Base-by-base conservation (phyloP, 371 early-diverging fungal species). In the Mortierella sp. region DNA sequence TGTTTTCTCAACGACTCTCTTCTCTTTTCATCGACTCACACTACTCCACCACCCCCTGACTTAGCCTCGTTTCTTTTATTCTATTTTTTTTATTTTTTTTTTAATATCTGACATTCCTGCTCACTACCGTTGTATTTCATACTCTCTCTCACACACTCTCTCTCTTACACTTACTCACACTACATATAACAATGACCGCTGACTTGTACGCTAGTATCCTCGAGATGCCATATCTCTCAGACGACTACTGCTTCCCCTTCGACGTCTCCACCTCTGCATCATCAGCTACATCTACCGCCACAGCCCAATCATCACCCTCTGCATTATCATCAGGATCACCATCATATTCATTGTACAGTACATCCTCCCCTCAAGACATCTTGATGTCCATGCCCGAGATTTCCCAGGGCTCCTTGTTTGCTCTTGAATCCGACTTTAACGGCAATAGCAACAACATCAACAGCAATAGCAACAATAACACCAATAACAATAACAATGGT, bases 121-220 rank as follows among this genome's bases (percentile, higher is more conserved):
- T 59, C 18, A 9, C 59, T 1, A 8, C 26, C 30, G 24, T 28
- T 57, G 6, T 62, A 18, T 39, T 24, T 47, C 35, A n/a, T 59
- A 47, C 32, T 30, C 26, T 5, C 24, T 43, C 55, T 28, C 47
- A n/a, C 28, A 24, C 58, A 8, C 10, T 26, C 14, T 51, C 24
- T 39, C 35, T 51, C 24, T 40, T 60, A n/a, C n/a, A 12, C 14
- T 45, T 16, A 52, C 47, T 37, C 12, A 32, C 8, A 24, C 22
- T 3, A 8, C 62, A 11, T 49, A 30, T 40, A 20, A 89, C 89
- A 1, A 94, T 93, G 37, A 94, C 78, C 68, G 93, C 93, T 28
- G 43, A 94, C 93, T 83, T 88, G 87, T 66, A 90, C 88, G 66
- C 88, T 84, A 39, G 81, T 87, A 85, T 87, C 91, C 91, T 93